phyloP scores from a whole-genome alignment of 2,329 filamentous ascomycete genomes.

The Cladosporium sp. region DNA sequence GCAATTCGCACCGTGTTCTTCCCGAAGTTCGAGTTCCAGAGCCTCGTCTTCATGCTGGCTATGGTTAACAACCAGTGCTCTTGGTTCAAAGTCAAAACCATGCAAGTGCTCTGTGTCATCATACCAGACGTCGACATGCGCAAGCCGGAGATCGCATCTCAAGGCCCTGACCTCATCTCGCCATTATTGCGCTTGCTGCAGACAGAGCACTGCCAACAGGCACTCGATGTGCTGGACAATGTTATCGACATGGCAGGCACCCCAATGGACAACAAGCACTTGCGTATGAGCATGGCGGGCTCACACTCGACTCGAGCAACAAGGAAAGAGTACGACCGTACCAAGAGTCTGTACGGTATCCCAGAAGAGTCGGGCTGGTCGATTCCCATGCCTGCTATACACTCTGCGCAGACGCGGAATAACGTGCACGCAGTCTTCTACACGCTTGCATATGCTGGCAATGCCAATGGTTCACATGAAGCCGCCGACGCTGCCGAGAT shows the following conservation, averaged over 20 bases:
- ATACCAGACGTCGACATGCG: conserved; percentile 93
- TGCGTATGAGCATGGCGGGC: conserved; percentile 97
- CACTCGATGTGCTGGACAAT: conserved; percentile 85
- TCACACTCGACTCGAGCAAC: conserved; percentile 76
- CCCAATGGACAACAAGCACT: conserved; percentile 88
- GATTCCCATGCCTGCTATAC: conserved; percentile 85
- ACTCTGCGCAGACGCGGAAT: conserved; percentile 79
- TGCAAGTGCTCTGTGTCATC: conserved; percentile 81
- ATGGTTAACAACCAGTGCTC: conserved; percentile 83
- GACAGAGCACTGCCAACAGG: conserved; percentile 91
- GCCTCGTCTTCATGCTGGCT: conserved; percentile 86
- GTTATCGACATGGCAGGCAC: conserved; percentile 89
- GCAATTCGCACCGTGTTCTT: conserved; percentile 78
- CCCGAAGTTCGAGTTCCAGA: conserved; percentile 77
- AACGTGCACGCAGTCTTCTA: conserved; percentile 98
- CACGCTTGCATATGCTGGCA: conserved; percentile 52
- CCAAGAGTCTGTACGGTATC: conserved; percentile 92
- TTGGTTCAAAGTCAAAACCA: conserved; percentile 91
- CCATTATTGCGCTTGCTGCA: conserved; percentile 85
- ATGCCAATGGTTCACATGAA: conserved; percentile 48
- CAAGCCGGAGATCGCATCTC: conserved; percentile 81
- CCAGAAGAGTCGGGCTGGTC: conserved; percentile 96
- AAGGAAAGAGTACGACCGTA: conserved; percentile 91
- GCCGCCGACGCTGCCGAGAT: conserved; percentile 77
- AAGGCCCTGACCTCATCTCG: conserved; percentile 93